These are phyloP conservation scores for Aspergillus spinulosporus DNA, from an alignment of 2,329 filamentous ascomycete genomes.

Conservation along the genomic window DNA sequence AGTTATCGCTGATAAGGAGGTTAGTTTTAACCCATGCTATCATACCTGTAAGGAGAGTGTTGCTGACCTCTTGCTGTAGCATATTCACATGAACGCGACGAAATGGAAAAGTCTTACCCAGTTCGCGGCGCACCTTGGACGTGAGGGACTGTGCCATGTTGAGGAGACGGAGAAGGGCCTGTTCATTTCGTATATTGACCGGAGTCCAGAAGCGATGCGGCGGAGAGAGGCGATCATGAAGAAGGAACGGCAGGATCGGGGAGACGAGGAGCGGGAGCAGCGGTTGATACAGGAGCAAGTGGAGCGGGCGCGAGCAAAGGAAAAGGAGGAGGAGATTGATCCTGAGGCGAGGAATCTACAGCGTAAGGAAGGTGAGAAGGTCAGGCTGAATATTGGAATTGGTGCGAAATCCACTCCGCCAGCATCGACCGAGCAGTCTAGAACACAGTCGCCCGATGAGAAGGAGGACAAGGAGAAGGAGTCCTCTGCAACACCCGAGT, in stretches of 20 bases:
- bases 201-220: conserved; percentile 79
- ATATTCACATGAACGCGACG: conserved; percentile 92
- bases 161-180: conserved; percentile 85
- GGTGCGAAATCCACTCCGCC: conserved; percentile 26
- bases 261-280: conserved; percentile 87
- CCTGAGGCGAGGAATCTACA: conserved; percentile 47
- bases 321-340: conserved; percentile 42
- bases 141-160: conserved; percentile 84
- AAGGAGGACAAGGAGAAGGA: conserved; percentile 13
- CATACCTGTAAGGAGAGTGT: too few relatives aligned
- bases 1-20: conserved; percentile 79
- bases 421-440: conserved; percentile 18
- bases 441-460: conserved; percentile 25
- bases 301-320: conserved; percentile 65
- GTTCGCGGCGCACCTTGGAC: conserved; percentile 81
- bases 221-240: conserved; percentile 77
- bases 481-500: conserved; percentile 16
- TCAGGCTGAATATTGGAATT: conserved; percentile 67
- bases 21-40: conserved; percentile 16
- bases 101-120: conserved; percentile 86
- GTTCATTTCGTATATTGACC: conserved; percentile 87
- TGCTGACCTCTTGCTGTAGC: conserved; percentile 36
- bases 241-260: conserved; percentile 83
- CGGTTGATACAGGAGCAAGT: conserved; percentile 82
- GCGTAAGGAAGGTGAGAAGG: conserved; percentile 71